Evolutionary conservation across 768 basidiomycete genomes (phyloP).

Genomic region (Lactarius quietus): DNA sequence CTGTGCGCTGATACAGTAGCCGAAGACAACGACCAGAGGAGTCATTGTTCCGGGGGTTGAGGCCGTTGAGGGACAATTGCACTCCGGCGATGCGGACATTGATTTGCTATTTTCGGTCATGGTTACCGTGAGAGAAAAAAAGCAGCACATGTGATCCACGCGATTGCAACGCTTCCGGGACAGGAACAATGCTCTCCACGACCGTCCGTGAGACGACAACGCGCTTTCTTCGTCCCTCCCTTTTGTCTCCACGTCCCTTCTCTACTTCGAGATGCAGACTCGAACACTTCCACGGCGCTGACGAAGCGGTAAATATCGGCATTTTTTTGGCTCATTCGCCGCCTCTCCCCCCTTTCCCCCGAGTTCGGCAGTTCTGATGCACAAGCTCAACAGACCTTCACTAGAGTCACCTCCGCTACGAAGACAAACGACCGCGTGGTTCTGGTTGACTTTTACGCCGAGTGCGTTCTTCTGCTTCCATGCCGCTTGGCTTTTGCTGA

Average conservation of each 20-base stretch:
- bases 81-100: neutral
- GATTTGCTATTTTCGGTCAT: neutral
- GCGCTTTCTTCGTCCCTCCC: neutral
- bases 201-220: neutral
- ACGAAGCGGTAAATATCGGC: slow-evolving; percentile 40
- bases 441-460: slow-evolving; percentile 77
- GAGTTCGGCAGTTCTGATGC: neutral
- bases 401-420: slow-evolving; percentile 32
- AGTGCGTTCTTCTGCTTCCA: slow-evolving; percentile 43
- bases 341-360: neutral
- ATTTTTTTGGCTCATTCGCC: neutral
- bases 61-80: neutral
- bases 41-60: neutral
- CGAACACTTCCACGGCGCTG: slow-evolving; percentile 45
- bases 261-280: slow-evolving; percentile 41
- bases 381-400: slow-evolving; percentile 34
- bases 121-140: neutral
- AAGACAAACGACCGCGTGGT: slow-evolving; percentile 48
- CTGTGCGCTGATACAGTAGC: neutral
- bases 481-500: neutral
- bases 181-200: neutral
- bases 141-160: neutral
- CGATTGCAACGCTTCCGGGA: neutral
- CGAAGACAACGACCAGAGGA: no score
- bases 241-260: slow-evolving; percentile 29